Evolutionary conservation across 2,329 filamentous ascomycete species (phyloP).

Genomic region (Pestalotiopsis sp.): DNA sequence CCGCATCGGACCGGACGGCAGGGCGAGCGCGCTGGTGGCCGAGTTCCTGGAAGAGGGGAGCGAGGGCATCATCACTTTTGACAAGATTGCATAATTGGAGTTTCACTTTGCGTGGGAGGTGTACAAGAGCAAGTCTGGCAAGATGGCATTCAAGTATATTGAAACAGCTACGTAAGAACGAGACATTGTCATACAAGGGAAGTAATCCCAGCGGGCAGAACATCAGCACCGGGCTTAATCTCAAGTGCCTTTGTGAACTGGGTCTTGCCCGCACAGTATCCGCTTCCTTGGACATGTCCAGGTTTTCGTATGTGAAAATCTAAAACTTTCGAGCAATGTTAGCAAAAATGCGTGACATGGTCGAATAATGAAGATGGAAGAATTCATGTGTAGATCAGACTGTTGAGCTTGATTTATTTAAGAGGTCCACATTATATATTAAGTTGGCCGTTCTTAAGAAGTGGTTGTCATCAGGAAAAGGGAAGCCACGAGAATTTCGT

Average conservation of each 20-base stretch:
- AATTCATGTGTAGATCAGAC: constrained; percentile 49
- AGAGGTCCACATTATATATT: constrained; percentile 62
- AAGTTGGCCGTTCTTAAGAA: constrained; percentile 71
- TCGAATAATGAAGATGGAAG: constrained; percentile 9
- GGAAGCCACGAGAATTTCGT: neutral
- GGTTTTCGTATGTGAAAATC: neutral
- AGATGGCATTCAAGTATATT: neutral
- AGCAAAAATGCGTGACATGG: constrained; percentile 16
- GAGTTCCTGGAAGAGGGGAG: constrained; percentile 32
- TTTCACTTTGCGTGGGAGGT: neutral
- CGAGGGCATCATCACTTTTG: constrained; percentile 35
- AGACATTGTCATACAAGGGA: neutral
- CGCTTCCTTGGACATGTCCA: neutral
- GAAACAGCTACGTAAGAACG: neutral
- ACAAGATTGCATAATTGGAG: neutral
- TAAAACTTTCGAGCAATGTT: constrained; percentile 17
- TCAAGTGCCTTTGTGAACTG: neutral
- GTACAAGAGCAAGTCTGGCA: neutral
- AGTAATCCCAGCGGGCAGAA: neutral
- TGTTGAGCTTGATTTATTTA: constrained; percentile 66
- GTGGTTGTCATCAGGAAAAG: constrained; percentile 55
- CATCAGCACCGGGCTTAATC: neutral
- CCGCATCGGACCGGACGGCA: constrained; percentile 30
- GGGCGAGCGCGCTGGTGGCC: constrained; percentile 29
- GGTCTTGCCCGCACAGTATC: neutral